Evolutionary conservation across 352 stramenopile species (phyloP), one percentile per base, ranked within the genome.

Genomic region (Globisporangium splendens): DNA sequence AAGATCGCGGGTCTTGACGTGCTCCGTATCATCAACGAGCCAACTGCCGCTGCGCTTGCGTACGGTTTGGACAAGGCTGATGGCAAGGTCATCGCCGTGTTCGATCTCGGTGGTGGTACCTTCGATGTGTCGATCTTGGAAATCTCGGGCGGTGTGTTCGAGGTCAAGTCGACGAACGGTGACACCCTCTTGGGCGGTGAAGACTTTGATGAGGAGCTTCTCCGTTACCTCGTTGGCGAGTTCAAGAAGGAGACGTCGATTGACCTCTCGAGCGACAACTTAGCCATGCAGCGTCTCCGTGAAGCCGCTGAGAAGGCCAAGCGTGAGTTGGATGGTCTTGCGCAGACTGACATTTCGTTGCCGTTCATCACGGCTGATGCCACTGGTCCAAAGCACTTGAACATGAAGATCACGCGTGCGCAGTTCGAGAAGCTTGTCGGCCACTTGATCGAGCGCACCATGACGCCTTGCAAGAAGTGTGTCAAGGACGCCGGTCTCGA

Each of bases 101-200:
- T 99, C 72, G 97, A 99, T 85, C 71, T 99, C 31, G 97, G 97
- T 65, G 97, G 97, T 54, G 96, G 96, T 52, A 99, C 96, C 39
- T 99, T 99, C 65, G 97, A 99, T 94, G 96, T 99, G 24, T 98
- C 92, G 31, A 98, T 99, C 60, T 73, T 99, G 18, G 95, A 98
- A 73, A 98, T 99, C 70, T 96, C 85, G 47, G 94, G 88, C 38
- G 93, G 95, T 65, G 95, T 99, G 33, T 98, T 98, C 63, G 93
- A 98, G 68, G 96, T 99, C 35, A 98, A 98, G 75, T 89, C 92
- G 11, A 98, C 96, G 42, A 98, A 98, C 68, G 96, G 96, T 56
- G 96, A 99, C 77, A 99, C 94, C 51, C 84, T 98, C 68, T 76
- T 99, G 14, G 96, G 96, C 50, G 96, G 96, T 60, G 95, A 98